Evolutionary conservation across 257 asterid genomes (phyloP), one percentile per base, ranked within the genome.

Genomic region (Mitragyna speciosa): DNA sequence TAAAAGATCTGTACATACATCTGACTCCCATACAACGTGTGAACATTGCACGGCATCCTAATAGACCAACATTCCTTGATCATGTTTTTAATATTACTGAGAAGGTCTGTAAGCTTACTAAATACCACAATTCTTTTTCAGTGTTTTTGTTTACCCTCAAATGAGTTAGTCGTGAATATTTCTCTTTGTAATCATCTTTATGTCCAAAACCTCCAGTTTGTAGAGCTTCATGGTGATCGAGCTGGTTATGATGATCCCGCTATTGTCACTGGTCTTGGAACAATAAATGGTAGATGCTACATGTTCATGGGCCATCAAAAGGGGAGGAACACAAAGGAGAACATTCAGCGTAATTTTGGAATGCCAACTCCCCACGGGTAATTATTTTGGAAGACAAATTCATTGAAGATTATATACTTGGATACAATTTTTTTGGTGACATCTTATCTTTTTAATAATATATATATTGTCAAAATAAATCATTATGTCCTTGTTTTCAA

Each of bases 331-430:
- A 89, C 97, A 24, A 94, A 94, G 88, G 98, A 94, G 86, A 94
- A 92, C 83, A 92, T 94, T 73, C 86, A 87, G 73, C 93, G 98
- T 24, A 94, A 94, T 92, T 92, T 94, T 84, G 98, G 97, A 85
- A 94, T 94, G 98, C 98, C 98, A 70, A 94, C 98, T 61, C 98
- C 98, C 71, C 98, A 94, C 82, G 98, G 98, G 98, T 94, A 90
- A 78, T 87, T 41, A 80, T 74, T 67, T 86, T 58, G 68, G 52
- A 12, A 28, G 24, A 68, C 47, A 41, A 28, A 4, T 41, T 79
- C 66, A 54, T 51, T 19, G 31, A 8, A 30, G 36, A 59, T 51
- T 26, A 48, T 39, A 24, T 80, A 20, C 66, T 1, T 26, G 11
- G 12, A 26, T 61, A 17, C 8, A 41, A 45, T 10, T 41, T 54